A percentile compares a stretch with the other conserved stretches of the same genome.
Conservation (phyloP, 345 rosid species). For the Melaleuca quinquenervia region DNA sequence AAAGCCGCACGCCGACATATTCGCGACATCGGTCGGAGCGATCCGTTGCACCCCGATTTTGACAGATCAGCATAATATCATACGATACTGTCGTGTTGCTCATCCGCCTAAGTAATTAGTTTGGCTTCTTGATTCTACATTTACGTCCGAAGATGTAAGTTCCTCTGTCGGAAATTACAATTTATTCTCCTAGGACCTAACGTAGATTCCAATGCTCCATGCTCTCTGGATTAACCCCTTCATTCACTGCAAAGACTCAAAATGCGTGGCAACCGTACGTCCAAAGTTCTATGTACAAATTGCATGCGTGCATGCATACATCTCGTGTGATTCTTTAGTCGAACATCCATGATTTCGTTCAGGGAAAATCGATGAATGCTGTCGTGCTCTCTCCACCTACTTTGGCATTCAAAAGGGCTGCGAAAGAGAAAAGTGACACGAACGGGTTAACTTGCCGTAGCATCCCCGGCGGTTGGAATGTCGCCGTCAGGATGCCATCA, state of each 20-base stretch:
- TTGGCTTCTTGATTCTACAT: too few species aligned
- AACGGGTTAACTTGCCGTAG: background rate
- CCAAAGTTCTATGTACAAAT: background rate
- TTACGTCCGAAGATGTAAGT: too few species aligned
- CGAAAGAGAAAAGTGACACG: background rate
- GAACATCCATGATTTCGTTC: background rate
- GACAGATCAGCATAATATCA: too few species aligned
- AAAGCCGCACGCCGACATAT: rapidly evolving
- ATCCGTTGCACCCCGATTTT: background rate
- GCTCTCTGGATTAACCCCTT: background rate
- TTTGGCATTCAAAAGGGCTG: background rate
- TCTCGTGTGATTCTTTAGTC: background rate
- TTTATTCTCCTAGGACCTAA: too few species aligned
- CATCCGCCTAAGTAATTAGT: too few species aligned
- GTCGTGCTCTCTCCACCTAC: background rate
- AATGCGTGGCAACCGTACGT: background rate
- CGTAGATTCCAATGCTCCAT: background rate
- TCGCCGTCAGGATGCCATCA: background rate
- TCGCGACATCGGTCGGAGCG: background rate
- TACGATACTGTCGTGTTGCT: too few species aligned
- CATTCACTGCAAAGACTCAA: background rate
- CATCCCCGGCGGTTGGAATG: background rate
- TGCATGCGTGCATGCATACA: background rate
- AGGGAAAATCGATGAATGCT: background rate
- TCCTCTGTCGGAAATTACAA: too few species aligned